A percentile compares a stretch with the other conserved stretches of the same genome.
These are phyloP conservation scores for Holtermannia corniformis DNA, from an alignment of 768 basidiomycete genomes.

Conservation along the genomic window DNA sequence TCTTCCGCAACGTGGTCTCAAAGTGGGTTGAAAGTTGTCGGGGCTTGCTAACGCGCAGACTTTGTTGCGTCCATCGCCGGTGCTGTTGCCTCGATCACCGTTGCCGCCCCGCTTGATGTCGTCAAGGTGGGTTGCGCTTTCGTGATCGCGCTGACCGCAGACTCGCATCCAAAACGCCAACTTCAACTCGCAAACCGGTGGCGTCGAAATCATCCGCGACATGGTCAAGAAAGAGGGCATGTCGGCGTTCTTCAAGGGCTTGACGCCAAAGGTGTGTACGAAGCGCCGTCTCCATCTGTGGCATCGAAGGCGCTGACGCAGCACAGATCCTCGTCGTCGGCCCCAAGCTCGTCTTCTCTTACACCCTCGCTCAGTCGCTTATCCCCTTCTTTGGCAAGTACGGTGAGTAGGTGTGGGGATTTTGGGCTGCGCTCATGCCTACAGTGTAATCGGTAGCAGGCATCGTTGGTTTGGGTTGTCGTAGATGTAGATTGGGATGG, in stretches of 20 bases:
- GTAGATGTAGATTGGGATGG: neutral
- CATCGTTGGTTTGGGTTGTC: neutral
- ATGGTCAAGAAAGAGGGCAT: conserved; percentile 77
- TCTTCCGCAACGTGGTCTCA: conserved; percentile 91
- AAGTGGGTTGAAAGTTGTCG: conserved; percentile 42
- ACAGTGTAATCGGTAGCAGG: neutral
- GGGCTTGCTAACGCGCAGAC: conserved; percentile 41
- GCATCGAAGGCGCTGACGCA: neutral
- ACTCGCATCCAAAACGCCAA: conserved; percentile 96
- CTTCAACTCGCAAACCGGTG: conserved; percentile 55
- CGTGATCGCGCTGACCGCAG: conserved; percentile 3
- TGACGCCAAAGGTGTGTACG: conserved; percentile 96
- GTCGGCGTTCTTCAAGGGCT: conserved; percentile 84
- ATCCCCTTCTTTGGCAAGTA: conserved; percentile 87
- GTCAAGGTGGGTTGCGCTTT: conserved; percentile 57
- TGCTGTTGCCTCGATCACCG: conserved; percentile 87
- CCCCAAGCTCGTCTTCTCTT: conserved; percentile 95
- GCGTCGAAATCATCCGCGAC: conserved; percentile 71
- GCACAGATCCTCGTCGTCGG: conserved; percentile 86
- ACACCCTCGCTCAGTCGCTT: conserved; percentile 89
- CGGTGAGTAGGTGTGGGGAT: conserved; percentile 38
- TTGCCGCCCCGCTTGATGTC: conserved; percentile 89
- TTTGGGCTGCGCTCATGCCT: neutral
- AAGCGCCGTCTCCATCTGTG: neutral
- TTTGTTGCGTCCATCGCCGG: conserved; percentile 91